Conservation (phyloP, 106 monocot genomes). For the Phalaenopsis aphrodite region DNA sequence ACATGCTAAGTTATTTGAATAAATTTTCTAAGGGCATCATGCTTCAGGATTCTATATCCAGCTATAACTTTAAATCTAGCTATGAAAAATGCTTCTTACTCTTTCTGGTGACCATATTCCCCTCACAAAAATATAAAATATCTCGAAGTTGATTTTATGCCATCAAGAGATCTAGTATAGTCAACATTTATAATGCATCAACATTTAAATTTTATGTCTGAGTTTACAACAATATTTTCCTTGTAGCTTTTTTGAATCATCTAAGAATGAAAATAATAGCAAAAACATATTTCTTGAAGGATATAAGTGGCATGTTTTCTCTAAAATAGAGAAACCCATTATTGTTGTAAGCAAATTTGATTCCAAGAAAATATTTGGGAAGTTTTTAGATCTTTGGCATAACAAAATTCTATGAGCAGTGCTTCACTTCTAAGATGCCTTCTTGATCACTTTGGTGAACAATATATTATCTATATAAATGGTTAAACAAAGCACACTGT, state of each 20-base stretch:
- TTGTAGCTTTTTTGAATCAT: not conserved
- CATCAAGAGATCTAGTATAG: not conserved
- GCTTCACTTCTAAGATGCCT: no score
- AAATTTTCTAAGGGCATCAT: not conserved
- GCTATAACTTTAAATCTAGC: not conserved
- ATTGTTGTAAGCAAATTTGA: no score
- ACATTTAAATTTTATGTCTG: not conserved
- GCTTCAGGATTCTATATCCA: not conserved
- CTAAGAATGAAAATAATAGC: not conserved
- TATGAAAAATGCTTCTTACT: not conserved
- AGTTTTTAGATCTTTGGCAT: no score
- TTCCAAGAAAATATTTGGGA: no score
- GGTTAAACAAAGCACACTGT: no score
- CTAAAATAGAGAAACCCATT: not conserved
- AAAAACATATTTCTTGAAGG: not conserved
- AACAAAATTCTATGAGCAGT: no score
- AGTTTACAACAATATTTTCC: not conserved
- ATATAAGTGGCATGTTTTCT: not conserved
- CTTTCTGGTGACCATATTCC: not conserved
- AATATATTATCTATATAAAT: no score
- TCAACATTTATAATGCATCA: not conserved
- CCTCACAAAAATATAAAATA: not conserved
- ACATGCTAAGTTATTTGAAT: not conserved
- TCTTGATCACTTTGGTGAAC: no score
- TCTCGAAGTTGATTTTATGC: not conserved